Conservation (phyloP, 257 asterid species). For the Lantana camara region DNA sequence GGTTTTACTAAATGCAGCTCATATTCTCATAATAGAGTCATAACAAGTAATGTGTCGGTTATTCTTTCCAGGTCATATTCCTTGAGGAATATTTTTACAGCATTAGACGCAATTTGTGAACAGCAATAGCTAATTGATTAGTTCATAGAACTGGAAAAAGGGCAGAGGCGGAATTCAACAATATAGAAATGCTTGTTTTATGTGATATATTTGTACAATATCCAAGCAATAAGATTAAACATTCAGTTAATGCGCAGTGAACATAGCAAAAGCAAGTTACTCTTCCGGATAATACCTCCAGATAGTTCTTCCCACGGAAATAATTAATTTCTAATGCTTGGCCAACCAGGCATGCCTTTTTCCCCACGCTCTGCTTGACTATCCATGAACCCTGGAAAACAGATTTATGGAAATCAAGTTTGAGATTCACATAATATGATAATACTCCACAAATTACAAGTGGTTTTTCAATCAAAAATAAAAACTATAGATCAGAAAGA, state of each 20-base stretch:
- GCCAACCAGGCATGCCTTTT: conserved; percentile 88
- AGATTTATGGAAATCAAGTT: conserved; percentile 19
- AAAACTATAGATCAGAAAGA: not conserved
- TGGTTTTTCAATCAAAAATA: conserved; percentile 13
- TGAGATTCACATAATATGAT: conserved; percentile 20
- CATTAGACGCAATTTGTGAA: not conserved
- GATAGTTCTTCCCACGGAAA: conserved; percentile 74
- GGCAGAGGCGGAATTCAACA: not conserved
- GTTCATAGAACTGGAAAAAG: not conserved
- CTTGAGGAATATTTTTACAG: not conserved
- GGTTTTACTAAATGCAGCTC: not conserved
- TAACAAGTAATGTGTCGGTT: conserved; percentile 2
- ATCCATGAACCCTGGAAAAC: conserved; percentile 88
- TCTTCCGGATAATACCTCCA: conserved; percentile 61
- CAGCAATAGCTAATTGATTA: not conserved
- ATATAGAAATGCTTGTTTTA: not conserved
- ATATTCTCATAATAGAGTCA: not conserved
- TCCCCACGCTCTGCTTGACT: conserved; percentile 96
- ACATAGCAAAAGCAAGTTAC: conserved; percentile 19
- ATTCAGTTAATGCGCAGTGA: not conserved
- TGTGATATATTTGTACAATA: not conserved
- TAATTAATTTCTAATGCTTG: conserved; percentile 84
- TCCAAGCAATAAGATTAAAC: not conserved
- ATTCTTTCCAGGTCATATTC: not conserved
- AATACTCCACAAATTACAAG: not conserved